Conservation (phyloP, 371 early-diverging fungal genomes). For the Coemansia sp. region DNA sequence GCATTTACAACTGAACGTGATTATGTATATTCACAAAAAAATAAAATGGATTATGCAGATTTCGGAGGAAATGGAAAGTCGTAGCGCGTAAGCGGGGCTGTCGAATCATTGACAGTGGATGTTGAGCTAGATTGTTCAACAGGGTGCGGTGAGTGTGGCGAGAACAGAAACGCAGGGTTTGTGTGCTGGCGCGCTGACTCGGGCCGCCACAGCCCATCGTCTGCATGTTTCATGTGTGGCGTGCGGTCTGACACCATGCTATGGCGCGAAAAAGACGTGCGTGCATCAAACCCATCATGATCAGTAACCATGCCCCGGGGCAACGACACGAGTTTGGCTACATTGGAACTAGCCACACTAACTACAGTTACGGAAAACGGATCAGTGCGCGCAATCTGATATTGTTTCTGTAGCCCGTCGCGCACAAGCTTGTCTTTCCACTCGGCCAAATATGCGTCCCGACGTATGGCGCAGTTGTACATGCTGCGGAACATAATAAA, state of each 20-base stretch:
- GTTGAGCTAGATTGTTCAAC: conserved; percentile 40
- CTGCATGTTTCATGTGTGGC: background rate
- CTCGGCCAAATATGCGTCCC: conserved; percentile 22
- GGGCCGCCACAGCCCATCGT: background rate
- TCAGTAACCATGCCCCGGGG: conserved; percentile 25
- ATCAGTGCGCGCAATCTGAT: conserved; percentile 44
- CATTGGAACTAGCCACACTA: conserved; percentile 15
- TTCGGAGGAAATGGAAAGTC: conserved; percentile 26
- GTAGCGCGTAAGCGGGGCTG: conserved; percentile 7
- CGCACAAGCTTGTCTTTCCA: conserved; percentile 49
- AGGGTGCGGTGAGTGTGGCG: conserved; percentile 10
- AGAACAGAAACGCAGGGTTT: conserved; percentile 17
- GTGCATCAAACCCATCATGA: conserved; percentile 20
- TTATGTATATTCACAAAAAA: background rate
- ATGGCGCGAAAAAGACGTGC: conserved; percentile 34
- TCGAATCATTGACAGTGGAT: conserved; percentile 38
- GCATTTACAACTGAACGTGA: background rate
- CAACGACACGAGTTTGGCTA: conserved; percentile 23
- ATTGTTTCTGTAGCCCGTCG: conserved; percentile 48
- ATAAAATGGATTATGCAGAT: background rate
- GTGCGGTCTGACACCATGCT: background rate
- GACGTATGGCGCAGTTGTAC: conserved; percentile 36
- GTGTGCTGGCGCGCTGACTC: conserved; percentile 2
- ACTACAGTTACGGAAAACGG: conserved; percentile 40
- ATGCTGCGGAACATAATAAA: conserved; percentile 46